Evolutionary conservation across 371 early-diverging fungal species (phyloP).

Genomic region (Rhizopus delemar): DNA sequence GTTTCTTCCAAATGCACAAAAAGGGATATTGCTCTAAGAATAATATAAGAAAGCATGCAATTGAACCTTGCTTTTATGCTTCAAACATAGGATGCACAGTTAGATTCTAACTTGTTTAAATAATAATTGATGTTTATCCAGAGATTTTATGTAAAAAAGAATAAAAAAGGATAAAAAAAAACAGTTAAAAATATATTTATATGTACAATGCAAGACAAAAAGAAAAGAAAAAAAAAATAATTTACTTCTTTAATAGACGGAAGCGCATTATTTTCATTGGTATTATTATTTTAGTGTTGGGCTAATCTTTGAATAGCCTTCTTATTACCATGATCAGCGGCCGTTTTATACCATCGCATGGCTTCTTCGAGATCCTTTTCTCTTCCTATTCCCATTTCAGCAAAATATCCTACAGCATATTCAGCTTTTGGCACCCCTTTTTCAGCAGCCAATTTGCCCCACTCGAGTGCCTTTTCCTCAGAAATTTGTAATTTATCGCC

Average conservation of each 20-base stretch:
- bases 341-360: constrained; percentile 75
- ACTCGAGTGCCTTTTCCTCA: constrained; percentile 81
- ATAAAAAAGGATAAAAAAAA: background rate
- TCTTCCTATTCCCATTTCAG: constrained; percentile 78
- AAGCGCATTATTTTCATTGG: background rate
- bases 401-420: constrained; percentile 85
- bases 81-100: background rate
- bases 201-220: background rate
- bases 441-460: constrained; percentile 83
- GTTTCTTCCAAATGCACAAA: background rate
- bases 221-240: too few relatives aligned
- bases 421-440: constrained; percentile 81
- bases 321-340: constrained; percentile 78
- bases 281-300: constrained; percentile 5
- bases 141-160: background rate
- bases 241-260: too few relatives aligned
- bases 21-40: background rate
- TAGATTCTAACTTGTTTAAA: too few relatives aligned
- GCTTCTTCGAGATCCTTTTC: constrained; percentile 65
- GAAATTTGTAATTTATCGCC: constrained; percentile 72
- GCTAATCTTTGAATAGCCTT: constrained; percentile 48
- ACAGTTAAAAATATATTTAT: background rate
- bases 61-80: background rate
- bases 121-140: background rate
- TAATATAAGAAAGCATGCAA: background rate